Conservation (phyloP, 192 early-diverging fungal genomes). For the Podila epicladia region DNA sequence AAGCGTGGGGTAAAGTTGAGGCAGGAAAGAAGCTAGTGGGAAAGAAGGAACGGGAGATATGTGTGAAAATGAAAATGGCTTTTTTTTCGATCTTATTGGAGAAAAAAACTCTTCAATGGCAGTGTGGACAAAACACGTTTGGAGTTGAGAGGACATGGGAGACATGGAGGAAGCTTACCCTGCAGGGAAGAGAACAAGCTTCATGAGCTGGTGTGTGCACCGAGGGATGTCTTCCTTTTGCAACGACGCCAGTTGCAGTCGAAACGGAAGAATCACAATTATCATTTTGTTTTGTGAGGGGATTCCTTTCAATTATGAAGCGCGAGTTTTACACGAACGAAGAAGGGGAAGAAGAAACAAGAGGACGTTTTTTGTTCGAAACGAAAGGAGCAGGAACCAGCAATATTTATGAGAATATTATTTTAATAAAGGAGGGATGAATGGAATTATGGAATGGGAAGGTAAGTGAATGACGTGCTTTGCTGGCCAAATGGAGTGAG, state of each 20-base stretch:
- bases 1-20: neutral
- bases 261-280: conserved; percentile 47
- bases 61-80: neutral
- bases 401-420: too few relatives aligned
- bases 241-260: conserved; percentile 41
- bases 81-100: neutral
- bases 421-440: neutral
- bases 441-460: neutral
- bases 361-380: neutral
- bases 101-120: neutral
- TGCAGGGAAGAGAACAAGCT: conserved; percentile 44
- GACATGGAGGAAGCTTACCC: conserved; percentile 17
- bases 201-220: conserved; percentile 51
- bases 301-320: neutral
- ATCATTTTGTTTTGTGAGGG: conserved; percentile 18
- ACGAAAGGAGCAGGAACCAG: neutral
- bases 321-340: neutral
- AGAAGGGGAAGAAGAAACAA: neutral
- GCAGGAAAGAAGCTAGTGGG: neutral
- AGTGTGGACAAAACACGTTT: neutral
- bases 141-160: neutral
- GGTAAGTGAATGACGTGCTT: neutral
- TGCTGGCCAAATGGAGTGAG: neutral
- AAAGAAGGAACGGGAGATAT: neutral
- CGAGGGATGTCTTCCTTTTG: conserved; percentile 43